A percentile compares a stretch with the other conserved stretches of the same genome.
Evolutionary conservation across 352 stramenopile genomes (phyloP).

Genomic region (Elongisporangium prolatum): DNA sequence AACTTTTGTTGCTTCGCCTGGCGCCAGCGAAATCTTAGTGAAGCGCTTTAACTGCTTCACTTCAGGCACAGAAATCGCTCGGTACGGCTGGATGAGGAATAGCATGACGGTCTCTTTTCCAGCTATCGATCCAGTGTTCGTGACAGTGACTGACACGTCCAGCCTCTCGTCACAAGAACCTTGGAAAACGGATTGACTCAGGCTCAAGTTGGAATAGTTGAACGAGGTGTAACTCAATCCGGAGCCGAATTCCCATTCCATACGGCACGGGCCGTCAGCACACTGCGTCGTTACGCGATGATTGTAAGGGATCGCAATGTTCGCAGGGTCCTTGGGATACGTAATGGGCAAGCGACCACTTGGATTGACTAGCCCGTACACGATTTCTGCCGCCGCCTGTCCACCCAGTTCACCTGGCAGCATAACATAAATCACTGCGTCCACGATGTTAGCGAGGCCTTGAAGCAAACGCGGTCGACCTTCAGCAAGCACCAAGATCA

Average conservation of each 20-base stretch:
- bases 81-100: constrained; percentile 67
- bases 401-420: constrained; percentile 75
- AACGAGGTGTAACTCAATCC: constrained; percentile 74
- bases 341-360: constrained; percentile 79
- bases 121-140: constrained; percentile 46
- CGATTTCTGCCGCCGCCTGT: constrained; percentile 76
- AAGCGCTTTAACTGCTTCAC: constrained; percentile 83
- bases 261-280: constrained; percentile 34
- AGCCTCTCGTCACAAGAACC: constrained; percentile 15
- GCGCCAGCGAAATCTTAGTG: constrained; percentile 56
- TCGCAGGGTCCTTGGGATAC: constrained; percentile 67
- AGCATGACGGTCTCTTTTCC: constrained; percentile 79
- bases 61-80: constrained; percentile 58
- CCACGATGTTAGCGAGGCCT: constrained; percentile 41
- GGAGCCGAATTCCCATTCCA: constrained; percentile 62
- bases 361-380: constrained; percentile 79
- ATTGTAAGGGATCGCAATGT: constrained; percentile 73
- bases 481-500: constrained; percentile 79
- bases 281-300: constrained; percentile 60
- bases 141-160: constrained; percentile 53
- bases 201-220: constrained; percentile 36
- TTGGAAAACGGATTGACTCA: constrained; percentile 13
- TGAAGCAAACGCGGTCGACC: constrained; percentile 75
- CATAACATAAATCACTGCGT: constrained; percentile 78
- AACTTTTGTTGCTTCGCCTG: constrained; percentile 32